Conservation (phyloP, 176 grass and related monocot genomes). For the Carex littledalei region DNA sequence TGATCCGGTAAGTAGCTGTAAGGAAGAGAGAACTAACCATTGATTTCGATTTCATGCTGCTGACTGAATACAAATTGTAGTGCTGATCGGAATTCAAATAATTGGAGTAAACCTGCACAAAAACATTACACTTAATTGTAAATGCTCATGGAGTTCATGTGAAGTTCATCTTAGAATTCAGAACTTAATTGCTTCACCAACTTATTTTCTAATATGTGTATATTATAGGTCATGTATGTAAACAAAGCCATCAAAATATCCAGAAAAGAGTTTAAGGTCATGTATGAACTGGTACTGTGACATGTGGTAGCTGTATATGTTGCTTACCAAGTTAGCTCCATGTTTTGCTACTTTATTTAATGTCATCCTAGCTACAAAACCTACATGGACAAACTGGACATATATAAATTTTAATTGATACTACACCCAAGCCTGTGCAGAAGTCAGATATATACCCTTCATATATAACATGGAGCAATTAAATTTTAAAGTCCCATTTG, state of each 20-base stretch:
- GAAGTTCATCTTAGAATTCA: no score
- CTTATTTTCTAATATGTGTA: neutral
- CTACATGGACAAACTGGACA: neutral
- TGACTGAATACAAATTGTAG: no score
- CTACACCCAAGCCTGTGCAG: neutral
- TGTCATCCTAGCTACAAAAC: neutral
- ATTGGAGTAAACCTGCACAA: no score
- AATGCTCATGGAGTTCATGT: neutral
- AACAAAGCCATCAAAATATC: neutral
- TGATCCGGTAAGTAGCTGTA: no score
- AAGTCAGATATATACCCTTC: neutral
- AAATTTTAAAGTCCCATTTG: neutral
- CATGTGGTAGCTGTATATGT: neutral
- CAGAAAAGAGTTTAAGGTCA: neutral
- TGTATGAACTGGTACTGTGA: neutral
- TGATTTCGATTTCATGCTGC: no score
- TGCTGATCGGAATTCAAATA: no score
- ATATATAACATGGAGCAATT: neutral
- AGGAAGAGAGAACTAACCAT: no score
- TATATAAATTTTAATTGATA: neutral
- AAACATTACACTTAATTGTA: neutral
- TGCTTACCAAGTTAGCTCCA: neutral
- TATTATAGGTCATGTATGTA: neutral
- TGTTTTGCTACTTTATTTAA: neutral
- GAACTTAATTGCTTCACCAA: neutral